A percentile compares a stretch with the other conserved stretches of the same genome.
Conservation (phyloP, 2,329 filamentous ascomycete species). For the Penicillium digitatum region DNA sequence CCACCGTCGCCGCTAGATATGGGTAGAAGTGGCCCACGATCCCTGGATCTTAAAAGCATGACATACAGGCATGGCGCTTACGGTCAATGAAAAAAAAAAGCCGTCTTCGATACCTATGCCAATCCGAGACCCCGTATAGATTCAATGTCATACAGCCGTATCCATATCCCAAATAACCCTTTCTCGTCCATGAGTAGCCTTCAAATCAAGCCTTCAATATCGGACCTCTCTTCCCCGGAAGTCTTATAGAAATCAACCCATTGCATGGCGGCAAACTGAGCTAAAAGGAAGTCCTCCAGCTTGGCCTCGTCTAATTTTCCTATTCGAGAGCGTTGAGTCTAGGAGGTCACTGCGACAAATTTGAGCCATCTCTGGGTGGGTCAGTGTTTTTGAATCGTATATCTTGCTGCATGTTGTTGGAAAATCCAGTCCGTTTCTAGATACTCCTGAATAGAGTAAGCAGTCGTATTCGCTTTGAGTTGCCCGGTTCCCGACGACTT, state of each 20-base stretch:
- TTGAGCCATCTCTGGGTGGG: slow-evolving; percentile 3
- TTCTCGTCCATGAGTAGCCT: slow-evolving; percentile 5
- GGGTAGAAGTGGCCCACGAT: neutral
- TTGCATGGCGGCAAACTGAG: neutral
- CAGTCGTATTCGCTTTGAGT: slow-evolving; percentile 6
- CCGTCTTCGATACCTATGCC: too few species aligned
- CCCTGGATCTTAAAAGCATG: neutral
- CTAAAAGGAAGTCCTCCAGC: slow-evolving; percentile 3
- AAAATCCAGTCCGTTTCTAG: slow-evolving; percentile 25
- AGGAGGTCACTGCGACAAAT: slow-evolving; percentile 8
- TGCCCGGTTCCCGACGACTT: slow-evolving; percentile 14
- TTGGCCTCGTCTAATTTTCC: neutral
- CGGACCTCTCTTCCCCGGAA: neutral
- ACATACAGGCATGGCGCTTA: neutral
- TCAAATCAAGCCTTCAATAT: neutral
- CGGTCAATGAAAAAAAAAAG: neutral
- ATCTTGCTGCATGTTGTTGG: neutral
- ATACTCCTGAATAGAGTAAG: slow-evolving; percentile 35
- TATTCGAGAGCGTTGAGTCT: neutral
- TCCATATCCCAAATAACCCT: slow-evolving; percentile 1
- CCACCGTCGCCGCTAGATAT: neutral
- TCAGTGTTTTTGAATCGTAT: neutral
- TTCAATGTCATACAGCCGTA: neutral
- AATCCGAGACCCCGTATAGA: too few species aligned
- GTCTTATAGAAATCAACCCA: neutral